Evolutionary conservation across 2,329 filamentous ascomycete genomes (phyloP).

Genomic region (Clonostachys byssicola): DNA sequence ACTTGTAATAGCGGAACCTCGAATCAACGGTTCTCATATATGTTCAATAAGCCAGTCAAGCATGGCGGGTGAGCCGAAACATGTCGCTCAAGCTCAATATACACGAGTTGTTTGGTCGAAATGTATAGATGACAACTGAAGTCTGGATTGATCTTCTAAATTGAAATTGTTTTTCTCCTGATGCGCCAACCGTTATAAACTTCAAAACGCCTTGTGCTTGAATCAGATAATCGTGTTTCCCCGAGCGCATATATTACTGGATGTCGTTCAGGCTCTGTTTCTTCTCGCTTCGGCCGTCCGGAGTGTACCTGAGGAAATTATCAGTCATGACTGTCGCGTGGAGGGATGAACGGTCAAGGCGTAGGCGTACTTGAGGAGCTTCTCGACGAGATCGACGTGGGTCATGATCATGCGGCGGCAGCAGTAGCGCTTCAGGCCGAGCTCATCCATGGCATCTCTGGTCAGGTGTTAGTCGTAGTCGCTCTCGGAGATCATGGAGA

Average conservation of each 20-base stretch:
- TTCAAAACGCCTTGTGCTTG: too few species aligned
- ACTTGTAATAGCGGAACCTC: too few species aligned
- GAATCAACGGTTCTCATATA: too few species aligned
- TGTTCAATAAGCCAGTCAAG: too few species aligned
- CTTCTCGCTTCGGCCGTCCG: slow-evolving; percentile 60
- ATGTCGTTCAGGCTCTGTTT: slow-evolving; percentile 38
- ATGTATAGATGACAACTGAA: background rate
- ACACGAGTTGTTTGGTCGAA: background rate
- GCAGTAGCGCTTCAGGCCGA: slow-evolving; percentile 94
- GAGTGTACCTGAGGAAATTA: slow-evolving; percentile 45
- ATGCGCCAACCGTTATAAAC: background rate
- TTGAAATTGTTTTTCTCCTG: background rate
- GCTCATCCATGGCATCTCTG: slow-evolving; percentile 93
- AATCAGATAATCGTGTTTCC: too few species aligned
- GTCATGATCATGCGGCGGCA: slow-evolving; percentile 99
- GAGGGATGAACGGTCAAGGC: background rate
- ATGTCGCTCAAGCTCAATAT: background rate
- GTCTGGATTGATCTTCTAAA: background rate
- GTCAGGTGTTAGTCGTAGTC: slow-evolving; percentile 13
- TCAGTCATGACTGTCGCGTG: background rate
- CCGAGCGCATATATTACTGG: slow-evolving; percentile 9
- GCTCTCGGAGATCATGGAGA: background rate
- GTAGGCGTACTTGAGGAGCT: slow-evolving; percentile 76
- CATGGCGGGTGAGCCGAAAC: too few species aligned
- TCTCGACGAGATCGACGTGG: slow-evolving; percentile 97